Base-by-base conservation (phyloP, 2,329 filamentous ascomycete genomes). In the Scytalidium lignicola region DNA sequence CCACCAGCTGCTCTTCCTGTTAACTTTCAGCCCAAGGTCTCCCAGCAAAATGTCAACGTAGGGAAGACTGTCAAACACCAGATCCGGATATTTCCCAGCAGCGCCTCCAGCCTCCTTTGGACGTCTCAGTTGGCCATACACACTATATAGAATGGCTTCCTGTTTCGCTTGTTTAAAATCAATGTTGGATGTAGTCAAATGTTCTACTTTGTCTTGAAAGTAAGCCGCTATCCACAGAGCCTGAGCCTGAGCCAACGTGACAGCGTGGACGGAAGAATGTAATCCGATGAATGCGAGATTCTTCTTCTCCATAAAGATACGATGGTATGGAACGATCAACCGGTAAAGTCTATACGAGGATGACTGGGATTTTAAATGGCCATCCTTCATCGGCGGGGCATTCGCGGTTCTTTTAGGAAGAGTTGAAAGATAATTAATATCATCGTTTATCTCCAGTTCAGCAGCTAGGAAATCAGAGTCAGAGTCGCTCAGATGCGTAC, bases 31-130 rank as follows among this genome's bases (percentile, higher is more conserved):
- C 0, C 80, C 85, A 49, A 91, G 58, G 63, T 92, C 87, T 3
- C 69, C 67, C 51, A 88, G 62, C 60, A 92, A 63, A 59, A 84
- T 59, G 64, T 91, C 87, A 17, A 89, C 63, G 51, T 90, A 93
- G 3, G 86, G 86, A 47, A 92, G 63, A 0, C 78, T 78, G 64
- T 93, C 88, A 60, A 92, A 91, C 17, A 88, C 82, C 55, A 90
- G 83, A 62, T 88, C 86, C 0, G 83, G 83, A 50, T 76, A 73
- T 60, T 72, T 75, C 37, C 70, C 72, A 1, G 85, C 85, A 59
- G 80, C 83, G 0, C 85, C 86, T 3, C 71, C 75, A n/a, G 8
- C 4, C n/a, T 37, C 32, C 7, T 37, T 13, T 1, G 84, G 80
- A 58, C 86, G 87, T 21, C 87, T 74, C 77, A 83, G 85, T 55